Evolutionary conservation across 106 monocot genomes (phyloP), one percentile per base, ranked within the genome.

Genomic region (Dioscorea alata): DNA sequence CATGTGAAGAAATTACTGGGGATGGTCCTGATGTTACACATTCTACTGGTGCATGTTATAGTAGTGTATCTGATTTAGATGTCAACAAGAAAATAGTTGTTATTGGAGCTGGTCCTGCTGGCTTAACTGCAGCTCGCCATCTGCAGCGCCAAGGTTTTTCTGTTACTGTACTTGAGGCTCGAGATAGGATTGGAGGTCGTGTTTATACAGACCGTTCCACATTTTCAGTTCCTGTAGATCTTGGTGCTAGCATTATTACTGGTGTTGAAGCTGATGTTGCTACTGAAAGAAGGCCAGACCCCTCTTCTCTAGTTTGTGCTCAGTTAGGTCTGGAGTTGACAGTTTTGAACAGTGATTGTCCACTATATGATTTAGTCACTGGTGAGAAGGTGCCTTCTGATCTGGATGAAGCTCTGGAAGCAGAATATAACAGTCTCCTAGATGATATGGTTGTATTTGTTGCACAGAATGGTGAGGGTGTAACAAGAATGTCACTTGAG

Each of bases 211-310:
- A 99, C 56, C 78, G 79, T 17, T 71, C 82, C 19, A 93, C 97
- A 34, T 87, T 99, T 73, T 93, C 97, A 60, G 97, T 99, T 70
- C 97, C 97, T 70, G 97, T 99, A 35, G 97, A 99, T 85, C 89
- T 99, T 61, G 97, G 97, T 79, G 97, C 97, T 31, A 93, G 97
- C 73, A 99, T 99, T 49, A 99, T 99, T n/a, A 99, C 97, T 69
- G 97, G 97, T 69, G 85, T 99, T 33, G 90, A 99, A 69, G 93
- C 97, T 69, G 97, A 99, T 83, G 62, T 99, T 79, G 89, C 83
- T 62, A 87, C 97, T 70, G 97, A 99, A 81, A 87, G 92, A 73
- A 82, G 84, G 67, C 79, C 97, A 32, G 97, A 99, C 58, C 97
- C 97, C 21, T 99, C 97, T 12, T 85, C 97, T 79, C 69, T 99